Percentiles rank a stretch among this genome's conserved stretches.
These are phyloP conservation scores for Mycena venus DNA, from an alignment of 768 basidiomycete genomes.

Conservation along the genomic window DNA sequence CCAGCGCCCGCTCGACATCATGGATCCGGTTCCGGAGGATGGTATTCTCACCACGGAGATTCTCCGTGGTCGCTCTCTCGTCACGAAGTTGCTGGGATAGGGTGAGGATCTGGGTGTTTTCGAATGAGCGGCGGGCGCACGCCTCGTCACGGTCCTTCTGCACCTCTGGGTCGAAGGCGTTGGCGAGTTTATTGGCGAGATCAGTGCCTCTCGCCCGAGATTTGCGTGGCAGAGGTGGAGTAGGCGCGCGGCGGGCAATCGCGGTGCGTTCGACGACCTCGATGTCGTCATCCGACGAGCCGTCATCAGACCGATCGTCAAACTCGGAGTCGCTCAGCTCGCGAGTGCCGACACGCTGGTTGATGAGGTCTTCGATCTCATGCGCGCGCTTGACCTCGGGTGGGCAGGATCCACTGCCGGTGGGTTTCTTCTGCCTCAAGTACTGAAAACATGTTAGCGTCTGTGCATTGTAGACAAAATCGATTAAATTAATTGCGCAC, in stretches of 20 bases:
- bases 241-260: background rate
- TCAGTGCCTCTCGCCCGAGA: background rate
- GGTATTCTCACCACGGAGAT: conserved; percentile 25
- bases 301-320: background rate
- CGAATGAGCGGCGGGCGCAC: background rate
- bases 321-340: conserved; percentile 24
- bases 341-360: conserved; percentile 32
- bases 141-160: conserved; percentile 1
- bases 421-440: conserved; percentile 43
- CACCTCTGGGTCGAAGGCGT: background rate
- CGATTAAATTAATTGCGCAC: background rate
- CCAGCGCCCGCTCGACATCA: conserved; percentile 21
- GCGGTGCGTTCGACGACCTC: background rate
- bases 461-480: background rate
- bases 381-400: conserved; percentile 39
- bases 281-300: background rate
- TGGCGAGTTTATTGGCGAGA: background rate
- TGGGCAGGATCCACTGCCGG: conserved; percentile 40
- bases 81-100: conserved; percentile 21
- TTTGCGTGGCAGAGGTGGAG: conserved; percentile 1
- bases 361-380: conserved; percentile 36
- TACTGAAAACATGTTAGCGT: background rate
- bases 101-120: conserved; percentile 7
- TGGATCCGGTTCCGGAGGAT: conserved; percentile 16
- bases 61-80: conserved; percentile 4